Evolutionary conservation across 1,139 yeast genomes (phyloP), one percentile per base, ranked within the genome.

Genomic region (Blastobotrys apis): DNA sequence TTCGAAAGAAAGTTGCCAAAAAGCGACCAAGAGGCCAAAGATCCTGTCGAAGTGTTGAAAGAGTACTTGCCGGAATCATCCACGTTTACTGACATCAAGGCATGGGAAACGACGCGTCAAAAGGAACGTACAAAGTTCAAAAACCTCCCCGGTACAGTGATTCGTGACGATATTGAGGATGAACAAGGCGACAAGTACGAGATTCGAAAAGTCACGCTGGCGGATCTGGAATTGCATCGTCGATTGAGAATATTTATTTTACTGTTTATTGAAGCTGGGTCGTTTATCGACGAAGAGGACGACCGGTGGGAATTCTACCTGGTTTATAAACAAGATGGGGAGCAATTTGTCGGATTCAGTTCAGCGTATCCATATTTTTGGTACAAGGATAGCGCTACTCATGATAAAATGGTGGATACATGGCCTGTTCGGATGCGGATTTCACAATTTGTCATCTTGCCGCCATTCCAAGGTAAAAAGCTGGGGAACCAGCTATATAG

Each of bases 221-320:
- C 22, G 6, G 63, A 60, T 0, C 56, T 57, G 1, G 79, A 75
- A 50, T 64, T 88, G 41, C 87, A 83, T 55, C 69, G 73, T 45
- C 68, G 97, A 50, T 71, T 88, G 53, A 95, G 87, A 57, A 78
- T 90, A 2, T 75, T 92, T 55, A 85, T 86, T 19, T 67, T 90
- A 37, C 68, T 92, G 19, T 88, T 83, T 66, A 92, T 92, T 56
- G 99, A 92, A 63, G 97, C 95, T 0, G 98, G 97, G 1, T 81
- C 94, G 1, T 86, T 78, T 57, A 87, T 94, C 50, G 97, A 90
- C 59, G 72, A 73, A 32, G 65, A 66, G 1, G 97, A 92, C 62
- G 74, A 75, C 15, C 72, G 77, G 21, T 92, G 98, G 98, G 74
- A 77, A 56, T 50, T 77, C 20, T 73, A 67, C 60, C 40, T 74